Evolutionary conservation across 345 rosid genomes (phyloP), one percentile per base, ranked within the genome.

Genomic region (Eucalyptus albens): DNA sequence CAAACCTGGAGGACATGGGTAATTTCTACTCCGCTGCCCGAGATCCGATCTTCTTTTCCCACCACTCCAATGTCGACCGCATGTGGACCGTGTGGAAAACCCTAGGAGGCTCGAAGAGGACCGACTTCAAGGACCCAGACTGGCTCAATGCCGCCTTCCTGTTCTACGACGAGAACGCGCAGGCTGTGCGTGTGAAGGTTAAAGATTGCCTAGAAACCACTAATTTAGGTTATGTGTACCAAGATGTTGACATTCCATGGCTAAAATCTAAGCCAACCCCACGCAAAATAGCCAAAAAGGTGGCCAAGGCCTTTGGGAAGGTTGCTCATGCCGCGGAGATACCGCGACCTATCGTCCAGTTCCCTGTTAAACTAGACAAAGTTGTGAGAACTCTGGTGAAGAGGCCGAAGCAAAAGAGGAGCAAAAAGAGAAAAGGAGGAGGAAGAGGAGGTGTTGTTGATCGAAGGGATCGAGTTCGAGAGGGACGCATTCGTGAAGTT

Each of bases 61-160:
- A 95, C 89, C 97, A 96, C 87, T 86, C 95, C 5, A 96, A 96
- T 27, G 88, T 94, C 6, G 97, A 96, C 88, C 93, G 96, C 13
- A 88, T 94, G 95, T 95, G 96, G 97, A 83, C 90, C 8, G 6
- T 96, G 29, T 96, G 96, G 97, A 95, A 93, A 81, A 91, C 93
- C 10, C 69, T 96, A 27, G 96, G 96, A 72, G 96, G 95, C 40
- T 91, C 65, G 40, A 90, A 5, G 67, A 85, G 95, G 85, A 90
- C 29, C 2, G 93, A 95, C 47, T 91, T 93, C 89, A 90, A 91
- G 3, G 95, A 94, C 81, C 87, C 93, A 1, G 96, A 96, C 67
- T 96, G 97, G 97, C 92, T 94, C 7, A 87, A 95, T 24, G 89
- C 97, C 2, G 69, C 86, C 6, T 94, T 96, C 50, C 77, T 96